Evolutionary conservation across 2,329 filamentous ascomycete species (phyloP), one percentile per base, ranked within the genome.

Genomic region (Xylariales sp.): DNA sequence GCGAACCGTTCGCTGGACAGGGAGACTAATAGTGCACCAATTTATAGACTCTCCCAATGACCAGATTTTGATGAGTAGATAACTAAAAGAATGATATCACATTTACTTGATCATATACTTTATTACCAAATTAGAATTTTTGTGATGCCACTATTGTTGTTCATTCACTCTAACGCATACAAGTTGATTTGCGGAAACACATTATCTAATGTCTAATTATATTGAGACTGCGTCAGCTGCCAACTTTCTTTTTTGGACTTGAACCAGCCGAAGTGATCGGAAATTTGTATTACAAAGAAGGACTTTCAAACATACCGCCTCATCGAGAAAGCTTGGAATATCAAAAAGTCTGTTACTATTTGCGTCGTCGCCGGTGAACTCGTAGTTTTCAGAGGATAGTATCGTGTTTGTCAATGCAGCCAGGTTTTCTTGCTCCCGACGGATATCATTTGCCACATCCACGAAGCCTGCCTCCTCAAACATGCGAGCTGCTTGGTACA

Each of bases 111-210:
- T 21, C 16, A 11, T n/a, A 4, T 5, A n/a, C 20, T 2, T 5
- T 33, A 19, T 13, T 11, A 11, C 14, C 12, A 20, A 7, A 18
- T 11, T 33, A 3, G 11, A 24, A n/a, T n/a, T n/a, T n/a, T n/a
- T n/a, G n/a, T n/a, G n/a, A n/a, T n/a, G n/a, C 14, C 13, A 12
- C 6, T 14, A 12, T 13, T 6, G 12, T 23, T 6, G 4, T 33
- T 33, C 31, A 20, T 12, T 14, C 14, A 35, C 15, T 35, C 33
- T 12, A 35, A n/a, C 6, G 33, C 28, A 17, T 35, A 35, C 5
- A 35, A 20, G 18, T 35, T 35, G 21, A 35, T 35, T 17, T 35
- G 21, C 15, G 33, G 33, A 18, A 35, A 35, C n/a, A 24, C 33
- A 27, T 35, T 24, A 6, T 35, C 33, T 15, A n/a, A 35, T 14